A percentile compares a stretch with the other conserved stretches of the same genome.
Evolutionary conservation across 257 asterid species (phyloP).

Genomic region (Solanum okadae): DNA sequence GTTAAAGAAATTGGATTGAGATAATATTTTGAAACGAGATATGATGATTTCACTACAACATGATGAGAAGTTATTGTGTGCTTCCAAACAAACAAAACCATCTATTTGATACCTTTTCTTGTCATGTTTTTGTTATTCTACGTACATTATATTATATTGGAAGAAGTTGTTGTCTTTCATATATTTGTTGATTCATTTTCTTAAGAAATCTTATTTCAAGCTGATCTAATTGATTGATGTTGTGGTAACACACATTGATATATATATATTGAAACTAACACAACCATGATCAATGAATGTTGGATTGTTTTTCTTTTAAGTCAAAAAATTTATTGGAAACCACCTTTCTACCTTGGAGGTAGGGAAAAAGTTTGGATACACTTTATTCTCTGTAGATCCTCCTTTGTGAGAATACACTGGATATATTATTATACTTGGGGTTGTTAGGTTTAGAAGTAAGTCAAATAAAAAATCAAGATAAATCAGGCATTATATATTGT

Average conservation of each 20-base stretch:
- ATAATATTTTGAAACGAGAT: not conserved
- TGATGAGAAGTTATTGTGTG: not conserved
- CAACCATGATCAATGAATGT: not conserved
- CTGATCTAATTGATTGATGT: not conserved
- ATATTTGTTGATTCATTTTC: not conserved
- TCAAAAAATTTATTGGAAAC: not conserved
- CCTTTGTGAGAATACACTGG: not conserved
- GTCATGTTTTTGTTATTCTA: not conserved
- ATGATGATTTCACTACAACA: not conserved
- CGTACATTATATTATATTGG: not conserved
- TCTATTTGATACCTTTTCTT: not conserved
- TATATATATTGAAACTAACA: not conserved
- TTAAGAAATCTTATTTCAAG: not conserved
- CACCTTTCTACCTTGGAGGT: too few species aligned
- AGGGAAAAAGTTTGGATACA: too few species aligned
- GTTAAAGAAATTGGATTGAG: not conserved
- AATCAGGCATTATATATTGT: not conserved
- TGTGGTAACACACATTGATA: too few species aligned
- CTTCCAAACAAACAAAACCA: not conserved
- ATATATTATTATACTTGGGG: not conserved
- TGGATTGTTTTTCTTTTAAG: not conserved
- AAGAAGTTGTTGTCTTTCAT: not conserved
- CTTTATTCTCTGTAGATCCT: fast-evolving
- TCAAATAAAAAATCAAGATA: not conserved
- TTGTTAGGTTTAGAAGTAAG: not conserved